Percentiles rank a stretch among this genome's conserved stretches.
Conservation (phyloP, 345 rosid species). For the Syzygium aqueum region DNA sequence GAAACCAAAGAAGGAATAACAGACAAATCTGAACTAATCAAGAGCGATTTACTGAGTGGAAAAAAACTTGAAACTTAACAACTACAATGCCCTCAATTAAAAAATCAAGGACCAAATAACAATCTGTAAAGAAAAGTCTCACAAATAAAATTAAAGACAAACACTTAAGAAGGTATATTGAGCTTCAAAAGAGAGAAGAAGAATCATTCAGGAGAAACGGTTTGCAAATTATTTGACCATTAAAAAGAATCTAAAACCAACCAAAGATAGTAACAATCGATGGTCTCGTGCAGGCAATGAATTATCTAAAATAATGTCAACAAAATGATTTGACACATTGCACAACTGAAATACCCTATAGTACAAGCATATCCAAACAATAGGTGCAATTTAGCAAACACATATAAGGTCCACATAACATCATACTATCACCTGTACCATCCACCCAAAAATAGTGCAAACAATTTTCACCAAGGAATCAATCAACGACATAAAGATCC, state of each 20-base stretch:
- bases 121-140: background rate
- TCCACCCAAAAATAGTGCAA: background rate
- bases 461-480: background rate
- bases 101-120: background rate
- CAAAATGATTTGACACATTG: background rate
- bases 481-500: background rate
- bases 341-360: background rate
- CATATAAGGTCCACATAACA: background rate
- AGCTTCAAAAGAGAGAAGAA: background rate
- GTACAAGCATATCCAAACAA: background rate
- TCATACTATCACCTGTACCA: background rate
- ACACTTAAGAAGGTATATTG: background rate
- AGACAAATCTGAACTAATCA: background rate
- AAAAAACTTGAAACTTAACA: background rate
- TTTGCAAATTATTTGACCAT: background rate
- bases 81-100: background rate
- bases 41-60: background rate
- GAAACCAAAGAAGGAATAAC: background rate
- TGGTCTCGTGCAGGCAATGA: background rate
- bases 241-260: background rate
- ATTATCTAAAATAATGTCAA: background rate
- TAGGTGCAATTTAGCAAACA: background rate
- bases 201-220: background rate
- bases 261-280: background rate
- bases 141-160: background rate